Evolutionary conservation across 495 filamentous ascomycete genomes (phyloP).

Genomic region (Talaromyces ruber): DNA sequence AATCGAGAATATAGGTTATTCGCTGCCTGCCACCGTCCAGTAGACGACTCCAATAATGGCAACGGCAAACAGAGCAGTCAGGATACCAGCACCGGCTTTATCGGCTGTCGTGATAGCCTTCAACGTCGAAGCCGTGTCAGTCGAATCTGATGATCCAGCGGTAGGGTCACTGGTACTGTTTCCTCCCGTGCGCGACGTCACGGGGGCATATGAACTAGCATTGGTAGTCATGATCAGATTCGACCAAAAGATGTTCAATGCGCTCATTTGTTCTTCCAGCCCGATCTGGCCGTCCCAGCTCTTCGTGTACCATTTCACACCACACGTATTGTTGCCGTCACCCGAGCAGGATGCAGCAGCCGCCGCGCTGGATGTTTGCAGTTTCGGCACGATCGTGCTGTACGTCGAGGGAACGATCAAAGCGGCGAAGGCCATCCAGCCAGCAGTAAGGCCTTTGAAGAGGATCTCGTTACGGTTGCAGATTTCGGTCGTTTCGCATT

Average conservation of each 20-base stretch:
- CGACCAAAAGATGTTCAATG: constrained; percentile 34
- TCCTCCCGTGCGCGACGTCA: constrained; percentile 12
- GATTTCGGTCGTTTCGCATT: constrained; percentile 50
- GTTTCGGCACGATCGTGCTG: constrained; percentile 49
- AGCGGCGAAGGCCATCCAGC: constrained; percentile 62
- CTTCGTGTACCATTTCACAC: constrained; percentile 55
- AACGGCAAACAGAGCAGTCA: constrained; percentile 41
- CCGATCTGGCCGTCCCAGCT: constrained; percentile 54
- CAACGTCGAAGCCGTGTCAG: constrained; percentile 10
- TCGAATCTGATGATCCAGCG: constrained; percentile 13
- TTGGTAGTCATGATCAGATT: constrained; percentile 5
- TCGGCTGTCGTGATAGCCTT: constrained; percentile 39
- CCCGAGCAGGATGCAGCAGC: constrained; percentile 60
- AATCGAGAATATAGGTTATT: neutral
- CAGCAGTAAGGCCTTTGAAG: constrained; percentile 66
- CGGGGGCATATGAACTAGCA: constrained; percentile 5
- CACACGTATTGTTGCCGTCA: constrained; percentile 53
- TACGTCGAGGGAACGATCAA: constrained; percentile 48
- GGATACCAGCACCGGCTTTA: constrained; percentile 50
- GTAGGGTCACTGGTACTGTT: constrained; percentile 12
- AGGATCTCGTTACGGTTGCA: constrained; percentile 60
- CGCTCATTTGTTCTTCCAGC: constrained; percentile 32
- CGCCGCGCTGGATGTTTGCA: constrained; percentile 53
- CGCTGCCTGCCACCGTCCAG: constrained; percentile 11
- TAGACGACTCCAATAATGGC: constrained; percentile 30